phyloP scores from a whole-genome alignment of 208 protist genomes.

The Acanthamoeba castellanii region DNA sequence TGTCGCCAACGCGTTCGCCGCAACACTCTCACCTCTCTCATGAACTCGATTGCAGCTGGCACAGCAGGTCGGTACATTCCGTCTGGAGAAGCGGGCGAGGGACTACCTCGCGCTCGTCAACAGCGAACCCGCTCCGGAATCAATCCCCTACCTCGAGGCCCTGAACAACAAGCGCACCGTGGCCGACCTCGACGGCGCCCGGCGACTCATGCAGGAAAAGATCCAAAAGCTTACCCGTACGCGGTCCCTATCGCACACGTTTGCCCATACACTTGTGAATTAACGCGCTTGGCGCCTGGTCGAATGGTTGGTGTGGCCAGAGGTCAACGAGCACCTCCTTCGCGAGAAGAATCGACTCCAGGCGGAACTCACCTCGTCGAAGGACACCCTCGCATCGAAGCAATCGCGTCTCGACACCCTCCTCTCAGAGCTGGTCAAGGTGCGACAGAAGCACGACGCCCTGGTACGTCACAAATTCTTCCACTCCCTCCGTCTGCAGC shows the following conservation, averaged over 20 bases:
- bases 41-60: not conserved
- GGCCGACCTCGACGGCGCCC: not conserved
- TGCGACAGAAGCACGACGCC: constrained; percentile 26
- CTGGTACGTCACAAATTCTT: not conserved
- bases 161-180: not conserved
- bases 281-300: not conserved
- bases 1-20: too few relatives aligned
- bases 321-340: constrained; percentile 18
- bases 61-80: not conserved
- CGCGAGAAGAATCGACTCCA: constrained; percentile 46
- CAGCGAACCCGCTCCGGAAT: not conserved
- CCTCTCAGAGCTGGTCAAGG: not conserved
- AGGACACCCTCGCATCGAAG: constrained; percentile 57
- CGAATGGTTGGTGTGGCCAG: not conserved
- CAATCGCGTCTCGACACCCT: constrained; percentile 38
- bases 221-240: constrained; percentile 7
- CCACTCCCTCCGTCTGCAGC: not conserved
- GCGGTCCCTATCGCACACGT: not conserved
- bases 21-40: not conserved
- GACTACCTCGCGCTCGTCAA: constrained; percentile 24
- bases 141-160: constrained; percentile 13
- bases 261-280: not conserved
- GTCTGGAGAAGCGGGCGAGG: not conserved
- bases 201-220: constrained; percentile 11
- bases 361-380: constrained; percentile 26